Evolutionary conservation across 805 yeast species (phyloP), one percentile per base, ranked within the genome.

Genomic region (Naumovozyma castellii): DNA sequence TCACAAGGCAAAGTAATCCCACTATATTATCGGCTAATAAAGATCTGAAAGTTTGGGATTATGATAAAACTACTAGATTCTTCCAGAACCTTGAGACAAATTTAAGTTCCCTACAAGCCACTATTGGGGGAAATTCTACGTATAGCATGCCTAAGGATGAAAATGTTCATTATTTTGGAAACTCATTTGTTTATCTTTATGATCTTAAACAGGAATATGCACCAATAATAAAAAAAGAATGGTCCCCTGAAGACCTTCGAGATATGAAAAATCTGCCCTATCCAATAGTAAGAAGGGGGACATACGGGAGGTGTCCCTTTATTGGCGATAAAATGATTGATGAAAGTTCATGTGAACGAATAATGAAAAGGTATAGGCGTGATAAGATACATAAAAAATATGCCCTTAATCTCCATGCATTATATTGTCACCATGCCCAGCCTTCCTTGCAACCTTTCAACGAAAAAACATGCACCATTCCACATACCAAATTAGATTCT

Each of bases 171-270:
- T 22, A 29, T 29, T 29, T n/a, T 29, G 32, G 13, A 14, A 29
- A 12, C 13, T 6, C 79, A 8, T 84, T 79, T 60, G 64, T 85
- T 19, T 78, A 80, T 46, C 78, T 85, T 13, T 88, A 80, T 62
- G 97, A 90, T 53, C 65, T 82, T 15, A 68, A 76, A 40, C 87
- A 83, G 50, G 71, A 70, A 18, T 78, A 78, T 37, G 72, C 92
- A 42, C 95, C 97, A 0, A 71, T 85, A 6, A 78, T 87, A 5
- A 65, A 77, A 5, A 71, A 86, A 51, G 95, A 86, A 59, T 90
- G 95, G 94, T 67, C 49, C 18, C 64, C 48, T 46, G 59, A 32
- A 45, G 48, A 50, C 5, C 18, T 48, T 20, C 40, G 45, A 12
- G 57, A 36, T 48, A 48, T 36, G 63, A 65, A 38, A 68, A 68